These are phyloP conservation scores for Fistulinella staudtii DNA, from an alignment of 1,284 basidiomycete species.

Conservation along the genomic window DNA sequence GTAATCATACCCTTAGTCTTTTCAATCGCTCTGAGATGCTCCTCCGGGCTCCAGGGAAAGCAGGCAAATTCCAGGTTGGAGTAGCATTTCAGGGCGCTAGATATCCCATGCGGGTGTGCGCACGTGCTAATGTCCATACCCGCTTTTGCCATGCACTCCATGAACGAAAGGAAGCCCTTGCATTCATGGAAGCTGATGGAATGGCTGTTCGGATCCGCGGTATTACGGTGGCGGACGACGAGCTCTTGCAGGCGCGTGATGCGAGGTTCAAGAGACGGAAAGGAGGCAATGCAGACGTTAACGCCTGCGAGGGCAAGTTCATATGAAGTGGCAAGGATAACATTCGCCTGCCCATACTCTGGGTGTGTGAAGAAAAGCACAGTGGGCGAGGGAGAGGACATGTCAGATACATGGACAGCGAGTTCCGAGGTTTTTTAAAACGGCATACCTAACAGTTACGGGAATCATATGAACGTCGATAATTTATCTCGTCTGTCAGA, in stretches of 20 bases:
- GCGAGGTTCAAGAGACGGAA: background rate
- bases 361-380: background rate
- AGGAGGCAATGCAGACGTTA: background rate
- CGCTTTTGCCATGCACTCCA: background rate
- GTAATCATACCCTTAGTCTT: background rate
- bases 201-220: background rate
- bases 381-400: background rate
- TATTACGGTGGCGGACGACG: background rate
- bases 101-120: background rate
- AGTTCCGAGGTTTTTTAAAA: too few relatives aligned
- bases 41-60: background rate
- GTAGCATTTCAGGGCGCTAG: background rate
- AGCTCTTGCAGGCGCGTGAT: constrained; percentile 1
- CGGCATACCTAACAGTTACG: too few relatives aligned
- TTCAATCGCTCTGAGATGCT: background rate
- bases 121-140: background rate
- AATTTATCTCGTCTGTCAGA: too few relatives aligned
- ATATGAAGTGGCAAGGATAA: constrained; percentile 1
- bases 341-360: background rate
- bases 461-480: too few relatives aligned
- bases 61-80: background rate
- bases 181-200: constrained; percentile 1
- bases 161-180: background rate
- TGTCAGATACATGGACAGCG: background rate
- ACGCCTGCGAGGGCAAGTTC: constrained; percentile 4